Evolutionary conservation across 139 green algal species (phyloP).

Genomic region (Micromonas pusilla): DNA sequence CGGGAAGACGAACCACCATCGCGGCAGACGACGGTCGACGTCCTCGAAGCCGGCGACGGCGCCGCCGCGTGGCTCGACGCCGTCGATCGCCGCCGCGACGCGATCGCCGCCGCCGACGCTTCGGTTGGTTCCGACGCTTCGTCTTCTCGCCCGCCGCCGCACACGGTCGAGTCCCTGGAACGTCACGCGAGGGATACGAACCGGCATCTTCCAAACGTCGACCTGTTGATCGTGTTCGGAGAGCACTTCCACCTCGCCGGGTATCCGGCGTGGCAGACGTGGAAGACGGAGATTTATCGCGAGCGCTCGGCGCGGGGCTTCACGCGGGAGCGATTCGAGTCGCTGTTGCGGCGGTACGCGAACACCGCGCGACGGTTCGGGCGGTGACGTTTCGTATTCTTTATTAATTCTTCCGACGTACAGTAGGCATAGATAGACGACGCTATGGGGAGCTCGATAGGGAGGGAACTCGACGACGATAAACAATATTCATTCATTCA

Average conservation of each 20-base stretch:
- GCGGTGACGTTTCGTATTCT: no score
- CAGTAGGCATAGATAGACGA: no score
- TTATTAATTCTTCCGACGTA: no score
- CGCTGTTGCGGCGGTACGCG: neutral
- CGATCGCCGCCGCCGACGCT: neutral
- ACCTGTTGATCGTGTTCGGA: conserved; percentile 3
- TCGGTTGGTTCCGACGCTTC: neutral
- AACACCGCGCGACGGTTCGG: conserved; percentile 3
- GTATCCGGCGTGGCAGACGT: conserved; percentile 10
- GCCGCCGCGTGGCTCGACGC: neutral
- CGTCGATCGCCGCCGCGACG: neutral
- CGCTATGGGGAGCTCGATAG: no score
- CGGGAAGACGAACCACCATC: no score
- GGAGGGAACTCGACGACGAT: no score
- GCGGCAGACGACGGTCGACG: neutral
- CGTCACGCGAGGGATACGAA: neutral
- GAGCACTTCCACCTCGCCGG: neutral
- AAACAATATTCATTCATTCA: no score
- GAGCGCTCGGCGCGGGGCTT: neutral
- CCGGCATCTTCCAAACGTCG: neutral
- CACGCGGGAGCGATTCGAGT: neutral
- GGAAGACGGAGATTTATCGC: neutral
- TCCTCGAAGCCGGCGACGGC: neutral
- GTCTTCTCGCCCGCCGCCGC: neutral
- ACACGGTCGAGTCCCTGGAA: neutral